A percentile compares a stretch with the other conserved stretches of the same genome.
Evolutionary conservation across 768 basidiomycete species (phyloP).

Genomic region (Candolleomyces efflorescens): DNA sequence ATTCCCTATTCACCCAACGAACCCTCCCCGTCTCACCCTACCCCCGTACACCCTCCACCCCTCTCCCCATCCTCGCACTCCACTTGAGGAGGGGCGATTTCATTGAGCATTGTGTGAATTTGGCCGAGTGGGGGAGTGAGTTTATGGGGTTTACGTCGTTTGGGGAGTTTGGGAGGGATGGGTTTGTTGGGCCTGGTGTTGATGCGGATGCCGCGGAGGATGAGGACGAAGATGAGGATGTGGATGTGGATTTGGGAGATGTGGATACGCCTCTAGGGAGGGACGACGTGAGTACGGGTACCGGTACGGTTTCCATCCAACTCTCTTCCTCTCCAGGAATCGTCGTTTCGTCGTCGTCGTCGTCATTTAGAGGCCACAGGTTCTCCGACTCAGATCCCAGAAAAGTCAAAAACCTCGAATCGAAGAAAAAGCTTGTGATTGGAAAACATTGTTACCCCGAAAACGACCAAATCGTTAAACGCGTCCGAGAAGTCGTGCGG

Average conservation of each 20-base stretch:
- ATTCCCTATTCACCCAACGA: not conserved
- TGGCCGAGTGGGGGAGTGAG: conserved; percentile 33
- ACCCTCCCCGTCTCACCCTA: not conserved
- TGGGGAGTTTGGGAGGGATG: not conserved
- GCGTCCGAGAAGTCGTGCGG: conserved; percentile 28
- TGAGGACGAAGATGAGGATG: not conserved
- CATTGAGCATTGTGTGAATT: conserved; percentile 40
- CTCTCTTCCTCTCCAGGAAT: not conserved
- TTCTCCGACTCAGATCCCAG: conserved; percentile 1
- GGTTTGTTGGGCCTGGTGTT: conserved; percentile 13
- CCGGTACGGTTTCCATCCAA: too few relatives aligned
- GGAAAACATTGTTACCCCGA: conserved; percentile 49
- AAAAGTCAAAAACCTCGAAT: conserved; percentile 15
- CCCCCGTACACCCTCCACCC: conserved; percentile 2
- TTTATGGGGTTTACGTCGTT: conserved; percentile 37
- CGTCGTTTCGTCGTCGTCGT: conserved; percentile 15
- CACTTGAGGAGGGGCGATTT: conserved; percentile 60
- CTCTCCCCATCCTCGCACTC: conserved; percentile 48
- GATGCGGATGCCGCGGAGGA: not conserved
- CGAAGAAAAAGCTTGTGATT: conserved; percentile 29
- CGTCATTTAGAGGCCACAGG: conserved; percentile 13
- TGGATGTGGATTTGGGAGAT: too few relatives aligned
- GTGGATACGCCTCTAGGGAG: too few relatives aligned
- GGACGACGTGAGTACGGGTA: too few relatives aligned
- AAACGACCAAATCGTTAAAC: conserved; percentile 42